phyloP scores from a whole-genome alignment of 805 yeast species.

The Yarrowia osloensis region DNA sequence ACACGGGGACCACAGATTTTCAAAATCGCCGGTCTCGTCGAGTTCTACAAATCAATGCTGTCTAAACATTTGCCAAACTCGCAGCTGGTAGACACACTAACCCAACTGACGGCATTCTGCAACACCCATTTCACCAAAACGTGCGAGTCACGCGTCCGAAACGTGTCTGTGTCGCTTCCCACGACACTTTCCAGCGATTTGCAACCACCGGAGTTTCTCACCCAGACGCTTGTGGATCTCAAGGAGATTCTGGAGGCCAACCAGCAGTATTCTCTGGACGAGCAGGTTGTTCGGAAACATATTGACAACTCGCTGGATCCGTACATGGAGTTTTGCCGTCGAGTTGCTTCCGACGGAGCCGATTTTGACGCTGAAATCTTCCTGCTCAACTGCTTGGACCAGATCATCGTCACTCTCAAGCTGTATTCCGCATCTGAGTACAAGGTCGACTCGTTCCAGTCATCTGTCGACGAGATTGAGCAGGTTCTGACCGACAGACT shows the following conservation, averaged over 20 bases:
- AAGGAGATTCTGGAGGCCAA: conserved; percentile 56
- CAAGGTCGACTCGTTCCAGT: conserved; percentile 40
- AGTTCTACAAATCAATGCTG: conserved; percentile 68
- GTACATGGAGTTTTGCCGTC: conserved; percentile 39
- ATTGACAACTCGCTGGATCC: conserved; percentile 43
- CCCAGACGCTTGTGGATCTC: conserved; percentile 62
- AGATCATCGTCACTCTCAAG: conserved; percentile 39
- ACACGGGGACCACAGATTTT: conserved; percentile 56
- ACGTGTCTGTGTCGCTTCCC: conserved; percentile 41
- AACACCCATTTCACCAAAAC: conserved; percentile 47
- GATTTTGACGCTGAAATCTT: conserved; percentile 39
- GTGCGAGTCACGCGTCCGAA: conserved; percentile 45
- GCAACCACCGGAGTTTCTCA: conserved; percentile 82
- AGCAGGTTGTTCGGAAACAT: conserved; percentile 35
- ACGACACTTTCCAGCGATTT: conserved; percentile 46
- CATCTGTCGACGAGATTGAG: conserved; percentile 38
- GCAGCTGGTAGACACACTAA: conserved; percentile 37
- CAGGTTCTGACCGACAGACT: conserved; percentile 39
- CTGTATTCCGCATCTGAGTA: conserved; percentile 40
- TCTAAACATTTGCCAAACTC: conserved; percentile 45
- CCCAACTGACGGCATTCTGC: conserved; percentile 43
- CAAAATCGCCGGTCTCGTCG: conserved; percentile 63
- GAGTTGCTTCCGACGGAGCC: conserved; percentile 37
- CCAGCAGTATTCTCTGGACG: conserved; percentile 17
- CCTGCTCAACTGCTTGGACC: conserved; percentile 44